Base-by-base conservation (phyloP, 169 alveolate genomes). In the Besnoitia besnoiti region DNA sequence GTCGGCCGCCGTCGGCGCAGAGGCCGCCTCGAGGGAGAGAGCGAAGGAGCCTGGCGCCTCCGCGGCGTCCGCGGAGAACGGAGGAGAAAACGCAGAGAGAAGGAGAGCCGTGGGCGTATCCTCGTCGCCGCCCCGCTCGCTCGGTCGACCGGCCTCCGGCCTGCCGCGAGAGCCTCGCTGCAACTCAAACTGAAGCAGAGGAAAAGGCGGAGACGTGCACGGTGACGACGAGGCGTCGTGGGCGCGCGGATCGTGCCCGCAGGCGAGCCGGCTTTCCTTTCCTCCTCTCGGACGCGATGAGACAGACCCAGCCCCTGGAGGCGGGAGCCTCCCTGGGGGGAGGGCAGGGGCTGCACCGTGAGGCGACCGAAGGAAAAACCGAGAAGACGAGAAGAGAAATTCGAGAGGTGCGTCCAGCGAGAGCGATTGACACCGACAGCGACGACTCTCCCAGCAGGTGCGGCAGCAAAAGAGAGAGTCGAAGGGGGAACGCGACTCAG, bases 391-490 rank as follows among this genome's bases (percentile, higher is more conserved):
- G 47, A 37, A 8, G 19, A 73, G 46, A 42, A 73, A 73, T 0
- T 73, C 82, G 44, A 73, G 82, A 10, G 82, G 82, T 8, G 82
- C 39, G n/a, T 73, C 82, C n/a, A 73, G 82, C 24, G 82, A 73
- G 82, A 73, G 39, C 8, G 47, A 35, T 19, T 16, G 47, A 37
- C 82, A 73, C 1, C 24, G 39, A 30, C 82, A 73, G 46, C 46
- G 82, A 62, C 35, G 55, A 55, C 24, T 55, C 30, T n/a, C 24
- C 24, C 67, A 19, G 67, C 67, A 55, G 12, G 67, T n/a, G 27
- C 24, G 33, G 67, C 67, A 55, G 67, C 67, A n/a, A 55, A 55
- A 55, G 30, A 55, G 24, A 21, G 12, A 21, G 30, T 55, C 67
- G 5, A 55, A 16, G 33, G 24, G 27, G 3, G 67, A 27, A 73